Percentiles rank a stretch among this genome's conserved stretches.
phyloP scores from a whole-genome alignment of 2,329 filamentous ascomycete species.

The Apiospora saccharicola region DNA sequence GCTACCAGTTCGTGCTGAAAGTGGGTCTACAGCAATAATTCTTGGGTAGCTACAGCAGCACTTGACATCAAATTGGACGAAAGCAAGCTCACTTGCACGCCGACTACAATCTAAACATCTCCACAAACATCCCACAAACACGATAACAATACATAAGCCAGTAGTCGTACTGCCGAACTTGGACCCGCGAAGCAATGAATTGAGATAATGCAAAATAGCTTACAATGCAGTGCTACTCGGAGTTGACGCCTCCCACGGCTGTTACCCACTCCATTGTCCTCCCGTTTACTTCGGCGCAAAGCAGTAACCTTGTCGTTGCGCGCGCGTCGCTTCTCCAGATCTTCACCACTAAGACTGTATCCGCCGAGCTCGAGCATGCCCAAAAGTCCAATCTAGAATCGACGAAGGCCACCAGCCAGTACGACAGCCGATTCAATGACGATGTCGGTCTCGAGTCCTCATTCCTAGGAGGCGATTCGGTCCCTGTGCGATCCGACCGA shows the following conservation, averaged over 20 bases:
- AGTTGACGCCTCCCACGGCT: conserved; percentile 91
- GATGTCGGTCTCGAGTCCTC: conserved; percentile 72
- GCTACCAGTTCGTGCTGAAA: conserved; percentile 13
- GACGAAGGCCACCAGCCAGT: conserved; percentile 53
- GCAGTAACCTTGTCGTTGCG: conserved; percentile 87
- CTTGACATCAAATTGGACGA: conserved; percentile 15
- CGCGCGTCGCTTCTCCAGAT: conserved; percentile 94
- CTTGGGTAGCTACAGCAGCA: conserved; percentile 19
- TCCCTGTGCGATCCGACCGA: conserved; percentile 68
- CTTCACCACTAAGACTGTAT: conserved; percentile 75
- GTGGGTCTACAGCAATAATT: conserved; percentile 16
- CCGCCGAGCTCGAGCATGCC: conserved; percentile 65
- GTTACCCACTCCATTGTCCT: conserved; percentile 87
- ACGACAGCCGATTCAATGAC: conserved; percentile 62
- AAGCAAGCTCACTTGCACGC: neutral
- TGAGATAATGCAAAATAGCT: conserved; percentile 39
- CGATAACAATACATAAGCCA: conserved; percentile 4
- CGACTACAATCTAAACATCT: neutral
- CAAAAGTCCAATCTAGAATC: conserved; percentile 44
- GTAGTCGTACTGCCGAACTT: conserved; percentile 19
- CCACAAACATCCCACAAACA: conserved; percentile 3
- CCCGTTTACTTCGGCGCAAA: conserved; percentile 77
- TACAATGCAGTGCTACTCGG: conserved; percentile 95
- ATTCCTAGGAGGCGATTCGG: conserved; percentile 69
- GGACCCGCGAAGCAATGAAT: conserved; percentile 18